These are phyloP conservation scores for Amylostereum areolatum DNA, from an alignment of 1,284 basidiomycete genomes.

Conservation along the genomic window DNA sequence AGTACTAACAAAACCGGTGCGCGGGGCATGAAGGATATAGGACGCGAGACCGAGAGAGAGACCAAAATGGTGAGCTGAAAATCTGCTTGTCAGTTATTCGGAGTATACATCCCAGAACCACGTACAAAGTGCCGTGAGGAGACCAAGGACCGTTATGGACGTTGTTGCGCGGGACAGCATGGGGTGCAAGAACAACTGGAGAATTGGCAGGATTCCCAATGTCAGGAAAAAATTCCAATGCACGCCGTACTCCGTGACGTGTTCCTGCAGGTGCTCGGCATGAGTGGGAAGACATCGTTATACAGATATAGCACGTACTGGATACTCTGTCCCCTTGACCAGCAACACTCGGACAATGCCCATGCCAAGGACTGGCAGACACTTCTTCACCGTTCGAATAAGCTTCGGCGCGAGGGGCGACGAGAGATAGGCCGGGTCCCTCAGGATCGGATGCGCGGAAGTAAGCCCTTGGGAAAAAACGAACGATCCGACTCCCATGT, in stretches of 20 bases:
- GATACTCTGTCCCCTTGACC: constrained; percentile 94
- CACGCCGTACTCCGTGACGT: constrained; percentile 91
- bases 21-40: constrained; percentile 61
- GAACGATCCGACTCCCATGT: constrained; percentile 94
- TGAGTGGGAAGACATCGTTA: neutral
- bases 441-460: constrained; percentile 73
- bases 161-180: constrained; percentile 38
- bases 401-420: constrained; percentile 49
- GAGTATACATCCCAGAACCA: constrained; percentile 6
- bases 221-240: constrained; percentile 99
- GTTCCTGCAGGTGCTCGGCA: constrained; percentile 57
- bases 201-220: constrained; percentile 72
- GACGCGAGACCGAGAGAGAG: constrained; percentile 53
- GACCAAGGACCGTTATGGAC: constrained; percentile 60
- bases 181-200: constrained; percentile 69
- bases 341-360: constrained; percentile 77
- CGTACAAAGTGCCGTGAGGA: constrained; percentile 62
- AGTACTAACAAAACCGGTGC: constrained; percentile 61
- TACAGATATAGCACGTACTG: constrained; percentile 44
- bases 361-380: constrained; percentile 65
- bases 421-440: constrained; percentile 47
- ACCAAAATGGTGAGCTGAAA: constrained; percentile 62
- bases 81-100: neutral
- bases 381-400: constrained; percentile 44
- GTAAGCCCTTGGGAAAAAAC: constrained; percentile 93